Conservation (phyloP, 164 flowering plant species). For the Vitis cinerea region DNA sequence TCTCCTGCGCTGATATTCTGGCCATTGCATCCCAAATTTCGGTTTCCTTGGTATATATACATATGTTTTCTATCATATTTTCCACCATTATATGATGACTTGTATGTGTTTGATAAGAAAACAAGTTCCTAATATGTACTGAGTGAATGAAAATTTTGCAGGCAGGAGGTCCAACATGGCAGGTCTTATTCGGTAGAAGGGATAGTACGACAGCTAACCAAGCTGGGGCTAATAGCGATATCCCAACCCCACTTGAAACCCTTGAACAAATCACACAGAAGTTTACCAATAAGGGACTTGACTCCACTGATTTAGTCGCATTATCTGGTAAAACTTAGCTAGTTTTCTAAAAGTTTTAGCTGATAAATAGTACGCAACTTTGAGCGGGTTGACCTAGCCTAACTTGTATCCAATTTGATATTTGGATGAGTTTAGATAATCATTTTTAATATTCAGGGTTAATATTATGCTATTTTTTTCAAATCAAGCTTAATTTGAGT, state of each 20-base stretch:
- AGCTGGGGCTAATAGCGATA: conserved; percentile 21
- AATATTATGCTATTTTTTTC: too few species aligned
- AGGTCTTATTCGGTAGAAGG: conserved; percentile 37
- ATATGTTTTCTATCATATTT: neutral
- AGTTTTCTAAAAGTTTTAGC: too few species aligned
- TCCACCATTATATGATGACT: neutral
- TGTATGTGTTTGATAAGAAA: too few species aligned
- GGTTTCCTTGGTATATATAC: conserved; percentile 22
- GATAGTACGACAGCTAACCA: conserved; percentile 38
- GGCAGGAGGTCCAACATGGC: conserved; percentile 30
- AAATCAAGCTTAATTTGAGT: too few species aligned
- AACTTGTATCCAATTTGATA: too few species aligned
- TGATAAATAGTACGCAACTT: too few species aligned
- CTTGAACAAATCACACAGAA: conserved; percentile 18
- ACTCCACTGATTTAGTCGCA: conserved; percentile 32
- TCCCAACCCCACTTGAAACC: conserved; percentile 31
- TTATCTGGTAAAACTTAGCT: conserved; percentile 27
- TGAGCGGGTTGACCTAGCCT: too few species aligned
- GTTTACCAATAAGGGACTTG: conserved; percentile 33
- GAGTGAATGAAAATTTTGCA: conserved; percentile 2
- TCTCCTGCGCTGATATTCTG: conserved; percentile 43
- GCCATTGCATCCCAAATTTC: conserved; percentile 30
- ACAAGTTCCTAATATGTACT: too few species aligned
- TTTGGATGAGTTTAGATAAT: too few species aligned
- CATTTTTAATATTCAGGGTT: too few species aligned